phyloP scores from a whole-genome alignment of 495 filamentous ascomycete species.

The Podospora comata region DNA sequence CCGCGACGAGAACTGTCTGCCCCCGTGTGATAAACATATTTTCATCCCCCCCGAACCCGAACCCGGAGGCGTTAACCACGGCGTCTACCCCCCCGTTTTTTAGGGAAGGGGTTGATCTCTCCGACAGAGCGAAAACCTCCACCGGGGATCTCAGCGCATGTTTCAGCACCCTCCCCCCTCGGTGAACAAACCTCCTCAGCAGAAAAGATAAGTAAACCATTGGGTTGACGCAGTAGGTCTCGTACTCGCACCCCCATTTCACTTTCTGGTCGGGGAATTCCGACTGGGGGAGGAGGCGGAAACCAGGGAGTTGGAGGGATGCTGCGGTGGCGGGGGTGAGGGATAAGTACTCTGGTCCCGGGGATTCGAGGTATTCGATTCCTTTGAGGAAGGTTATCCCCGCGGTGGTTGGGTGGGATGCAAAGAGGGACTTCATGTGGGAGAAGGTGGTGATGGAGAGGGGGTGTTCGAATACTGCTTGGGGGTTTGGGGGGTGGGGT shows the following conservation, averaged over 20 bases:
- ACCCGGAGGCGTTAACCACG: constrained; percentile 59
- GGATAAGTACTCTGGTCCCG: constrained; percentile 33
- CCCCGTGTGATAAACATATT: constrained; percentile 55
- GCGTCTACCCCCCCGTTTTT: constrained; percentile 36
- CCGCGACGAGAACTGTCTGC: constrained; percentile 46
- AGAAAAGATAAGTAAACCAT: constrained; percentile 60
- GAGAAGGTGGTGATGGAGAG: constrained; percentile 52
- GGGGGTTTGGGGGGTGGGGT: constrained; percentile 14
- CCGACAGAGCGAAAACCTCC: constrained; percentile 45
- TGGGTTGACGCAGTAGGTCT: constrained; percentile 58
- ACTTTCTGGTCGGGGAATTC: constrained; percentile 48
- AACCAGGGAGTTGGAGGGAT: constrained; percentile 46
- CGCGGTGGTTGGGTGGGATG: constrained; percentile 37
- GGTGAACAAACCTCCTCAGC: constrained; percentile 49
- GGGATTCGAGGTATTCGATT: constrained; percentile 58
- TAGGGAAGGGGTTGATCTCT: neutral
- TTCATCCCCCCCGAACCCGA: constrained; percentile 54
- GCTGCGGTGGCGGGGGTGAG: constrained; percentile 31
- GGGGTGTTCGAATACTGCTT: constrained; percentile 40
- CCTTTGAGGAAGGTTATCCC: constrained; percentile 55
- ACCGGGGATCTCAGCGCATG: constrained; percentile 42
- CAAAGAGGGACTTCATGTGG: constrained; percentile 45
- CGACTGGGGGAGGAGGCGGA: constrained; percentile 33
- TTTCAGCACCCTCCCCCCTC: constrained; percentile 45
- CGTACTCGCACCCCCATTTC: constrained; percentile 55